These are phyloP conservation scores for Acorus calamus DNA, from an alignment of 106 monocot species.

Conservation along the genomic window DNA sequence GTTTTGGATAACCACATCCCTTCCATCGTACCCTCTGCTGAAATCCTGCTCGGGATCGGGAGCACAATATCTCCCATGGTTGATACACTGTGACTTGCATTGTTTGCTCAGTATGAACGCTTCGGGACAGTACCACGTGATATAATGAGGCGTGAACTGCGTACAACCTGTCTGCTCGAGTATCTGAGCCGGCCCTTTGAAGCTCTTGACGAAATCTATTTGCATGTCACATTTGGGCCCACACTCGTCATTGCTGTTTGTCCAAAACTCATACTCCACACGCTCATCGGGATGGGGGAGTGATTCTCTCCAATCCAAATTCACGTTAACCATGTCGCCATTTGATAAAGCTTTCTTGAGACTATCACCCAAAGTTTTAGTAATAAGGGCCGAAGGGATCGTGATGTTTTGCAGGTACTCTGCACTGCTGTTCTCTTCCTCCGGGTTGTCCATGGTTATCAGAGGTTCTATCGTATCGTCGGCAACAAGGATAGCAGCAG, in stretches of 20 bases:
- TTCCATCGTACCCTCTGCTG: conserved; percentile 54
- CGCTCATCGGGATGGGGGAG: conserved; percentile 58
- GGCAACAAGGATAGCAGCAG: conserved; percentile 47
- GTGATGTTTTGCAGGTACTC: conserved; percentile 36
- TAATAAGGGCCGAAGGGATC: conserved; percentile 45
- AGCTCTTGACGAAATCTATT: conserved; percentile 40
- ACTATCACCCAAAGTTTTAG: conserved; percentile 29
- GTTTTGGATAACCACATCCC: conserved; percentile 52
- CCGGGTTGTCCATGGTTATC: conserved; percentile 56
- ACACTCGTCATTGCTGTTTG: conserved; percentile 60
- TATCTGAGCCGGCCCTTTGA: conserved; percentile 47
- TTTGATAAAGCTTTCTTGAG: conserved; percentile 32
- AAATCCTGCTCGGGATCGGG: conserved; percentile 66
- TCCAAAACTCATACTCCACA: conserved; percentile 63
- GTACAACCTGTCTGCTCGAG: conserved; percentile 50
- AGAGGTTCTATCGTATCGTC: conserved; percentile 44
- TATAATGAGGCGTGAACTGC: conserved; percentile 55
- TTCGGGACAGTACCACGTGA: conserved; percentile 63
- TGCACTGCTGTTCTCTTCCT: conserved; percentile 20
- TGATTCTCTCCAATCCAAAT: conserved; percentile 57
- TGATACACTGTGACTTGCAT: conserved; percentile 57
- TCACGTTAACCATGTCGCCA: conserved; percentile 45
- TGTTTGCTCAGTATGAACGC: conserved; percentile 43
- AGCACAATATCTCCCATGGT: conserved; percentile 56
- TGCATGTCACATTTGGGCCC: conserved; percentile 51